These are phyloP conservation scores for Ceratobasidium sp. DNA, from an alignment of 1,284 basidiomycete genomes.

Conservation along the genomic window DNA sequence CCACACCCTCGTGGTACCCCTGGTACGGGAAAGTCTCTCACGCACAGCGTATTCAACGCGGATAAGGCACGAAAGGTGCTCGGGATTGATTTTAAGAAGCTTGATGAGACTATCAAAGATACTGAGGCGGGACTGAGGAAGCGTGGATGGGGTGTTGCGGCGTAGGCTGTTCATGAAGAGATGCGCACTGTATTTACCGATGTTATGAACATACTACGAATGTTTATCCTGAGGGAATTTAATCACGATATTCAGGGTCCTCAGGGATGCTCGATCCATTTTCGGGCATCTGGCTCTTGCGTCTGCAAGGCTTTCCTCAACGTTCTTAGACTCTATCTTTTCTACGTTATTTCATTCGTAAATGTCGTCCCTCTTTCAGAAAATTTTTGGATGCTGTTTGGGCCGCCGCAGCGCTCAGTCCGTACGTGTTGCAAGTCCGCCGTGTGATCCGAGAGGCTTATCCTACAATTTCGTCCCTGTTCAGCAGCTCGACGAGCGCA, in stretches of 20 bases:
- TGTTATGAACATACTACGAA: constrained; percentile 22
- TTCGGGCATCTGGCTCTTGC: constrained; percentile 25
- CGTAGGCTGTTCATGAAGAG: constrained; percentile 9
- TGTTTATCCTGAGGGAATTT: constrained; percentile 40
- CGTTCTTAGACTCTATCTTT: constrained; percentile 43
- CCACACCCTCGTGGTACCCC: constrained; percentile 53
- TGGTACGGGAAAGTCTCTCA: constrained; percentile 58
- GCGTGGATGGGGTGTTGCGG: constrained; percentile 55
- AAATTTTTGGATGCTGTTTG: constrained; percentile 43
- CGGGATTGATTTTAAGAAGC: constrained; percentile 62
- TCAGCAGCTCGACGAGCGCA: constrained; percentile 37
- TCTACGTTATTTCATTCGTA: constrained; percentile 38
- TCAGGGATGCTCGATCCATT: constrained; percentile 34
- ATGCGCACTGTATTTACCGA: constrained; percentile 17
- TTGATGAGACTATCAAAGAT: constrained; percentile 62
- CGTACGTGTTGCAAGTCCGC: constrained; percentile 10
- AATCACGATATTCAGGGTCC: constrained; percentile 44
- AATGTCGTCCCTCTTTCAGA: constrained; percentile 46
- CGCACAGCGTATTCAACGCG: constrained; percentile 56
- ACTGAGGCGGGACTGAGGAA: constrained; percentile 61
- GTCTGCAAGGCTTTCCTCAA: constrained; percentile 40
- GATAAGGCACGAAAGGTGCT: constrained; percentile 62
- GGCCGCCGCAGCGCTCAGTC: constrained; percentile 12
- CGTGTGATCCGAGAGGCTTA: constrained; percentile 6
- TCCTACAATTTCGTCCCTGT: constrained; percentile 20